Base-by-base conservation (phyloP, 164 flowering plant genomes). In the Warburgia ugandensis region DNA sequence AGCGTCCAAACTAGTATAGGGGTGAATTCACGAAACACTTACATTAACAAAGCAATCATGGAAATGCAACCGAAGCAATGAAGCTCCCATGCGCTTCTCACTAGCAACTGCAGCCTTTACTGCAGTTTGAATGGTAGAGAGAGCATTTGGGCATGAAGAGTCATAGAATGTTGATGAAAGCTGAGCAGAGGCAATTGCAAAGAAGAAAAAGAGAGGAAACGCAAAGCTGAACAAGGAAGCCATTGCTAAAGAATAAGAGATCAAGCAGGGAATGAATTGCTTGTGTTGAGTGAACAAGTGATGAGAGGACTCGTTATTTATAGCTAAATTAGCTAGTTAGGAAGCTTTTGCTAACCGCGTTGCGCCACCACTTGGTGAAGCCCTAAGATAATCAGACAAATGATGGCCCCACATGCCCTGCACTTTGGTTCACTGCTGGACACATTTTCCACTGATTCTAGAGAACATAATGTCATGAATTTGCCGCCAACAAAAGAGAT, bases 41-140 rank as follows among this genome's bases (percentile, higher is more conserved):
- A 51, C 63, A 51, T 59, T 59, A n/a, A 59, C 63, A 59, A 59
- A 59, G 50, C 63, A 59, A 7, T 59, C 63, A 43, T 59, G 63
- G 31, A 59, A 59, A 16, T 59, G 62, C 3, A 59, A 50, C 17
- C 63, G 63, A 25, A 59, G 50, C 41, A 59, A 25, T 0, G 63
- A 59, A 12, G 63, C 56, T 3, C 63, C 63, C 50, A 50, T 59
- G 38, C 63, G 49, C 14, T 36, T 50, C 33, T 59, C 63, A 4
- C n/a, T 35, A 16, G 36, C 35, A 11, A 59, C 43, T 2, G 63
- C 63, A 9, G 48, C 21, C 4, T 44, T 27, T 11, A 59, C 56
- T 7, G 48, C 56, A 23, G 55, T 30, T 25, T 42, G 47, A 21
- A 59, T 59, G 42, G 48, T 51, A 27, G 56, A 50, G 27, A 51